Percentiles rank a stretch among this genome's conserved stretches.
These are phyloP conservation scores for Grosmannia clavigera DNA, from an alignment of 2,329 filamentous ascomycete species.

Conservation along the genomic window DNA sequence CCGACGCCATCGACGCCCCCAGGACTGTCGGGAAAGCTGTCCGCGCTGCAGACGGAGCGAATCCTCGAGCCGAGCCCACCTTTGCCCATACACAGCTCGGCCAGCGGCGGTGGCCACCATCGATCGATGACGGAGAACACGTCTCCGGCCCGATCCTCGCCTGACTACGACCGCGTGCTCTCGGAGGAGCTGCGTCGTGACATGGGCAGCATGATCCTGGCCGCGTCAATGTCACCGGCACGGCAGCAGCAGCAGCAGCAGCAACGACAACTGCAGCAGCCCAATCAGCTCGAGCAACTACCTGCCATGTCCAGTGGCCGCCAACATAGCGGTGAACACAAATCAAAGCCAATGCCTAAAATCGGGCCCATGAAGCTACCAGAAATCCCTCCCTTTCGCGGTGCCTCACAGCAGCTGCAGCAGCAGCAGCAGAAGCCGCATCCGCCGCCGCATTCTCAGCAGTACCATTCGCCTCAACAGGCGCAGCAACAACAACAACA, in stretches of 20 bases:
- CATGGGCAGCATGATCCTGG: conserved; percentile 43
- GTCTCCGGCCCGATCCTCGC: conserved; percentile 34
- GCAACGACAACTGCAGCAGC: conserved; percentile 6
- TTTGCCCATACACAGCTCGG: conserved; percentile 7
- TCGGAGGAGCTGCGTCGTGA: conserved; percentile 53
- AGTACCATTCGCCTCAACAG: conserved; percentile 1
- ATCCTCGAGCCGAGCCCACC: conserved; percentile 17
- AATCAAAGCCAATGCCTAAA: conserved; percentile 24
- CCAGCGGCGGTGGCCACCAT: conserved; percentile 16
- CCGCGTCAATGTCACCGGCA: conserved; percentile 18
- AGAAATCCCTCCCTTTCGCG: conserved; percentile 44
- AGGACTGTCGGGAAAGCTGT: conserved; percentile 37
- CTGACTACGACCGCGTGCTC: conserved; percentile 47
- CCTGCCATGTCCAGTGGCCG: too few species aligned
- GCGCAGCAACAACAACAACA: conserved; percentile 10
- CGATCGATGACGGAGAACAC: conserved; percentile 31
- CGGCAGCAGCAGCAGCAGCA: conserved; percentile 6
- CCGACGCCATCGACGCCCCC: conserved; percentile 42
- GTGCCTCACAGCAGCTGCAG: conserved; percentile 15
- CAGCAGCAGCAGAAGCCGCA: conserved; percentile 13
- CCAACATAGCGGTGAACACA: not conserved
- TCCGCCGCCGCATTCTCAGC: not conserved
- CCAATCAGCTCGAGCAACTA: not conserved
- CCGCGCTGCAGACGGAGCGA: conserved; percentile 17
- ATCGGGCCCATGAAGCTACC: conserved; percentile 30